Evolutionary conservation across 1,284 basidiomycete species (phyloP).

Genomic region (Ganoderma lingzhi): DNA sequence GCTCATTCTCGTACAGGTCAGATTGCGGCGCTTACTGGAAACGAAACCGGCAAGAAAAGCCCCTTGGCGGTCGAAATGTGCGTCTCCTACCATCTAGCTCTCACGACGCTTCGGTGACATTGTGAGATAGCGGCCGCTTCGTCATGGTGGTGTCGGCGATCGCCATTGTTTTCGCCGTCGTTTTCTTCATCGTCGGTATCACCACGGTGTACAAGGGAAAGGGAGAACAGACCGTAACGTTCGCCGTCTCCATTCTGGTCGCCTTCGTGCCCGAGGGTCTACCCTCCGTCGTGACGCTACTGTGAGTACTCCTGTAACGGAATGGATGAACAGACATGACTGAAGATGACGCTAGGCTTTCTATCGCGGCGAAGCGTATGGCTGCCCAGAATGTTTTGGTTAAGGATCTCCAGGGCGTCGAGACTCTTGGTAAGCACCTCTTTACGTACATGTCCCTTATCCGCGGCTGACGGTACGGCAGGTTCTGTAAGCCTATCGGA

Average conservation of each 20-base stretch:
- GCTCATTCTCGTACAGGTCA: constrained; percentile 50
- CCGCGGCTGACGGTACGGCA: not conserved
- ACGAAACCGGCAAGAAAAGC: constrained; percentile 68
- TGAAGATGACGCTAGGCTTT: constrained; percentile 47
- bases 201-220: constrained; percentile 71
- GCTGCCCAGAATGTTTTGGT: constrained; percentile 75
- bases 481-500: constrained; percentile 46
- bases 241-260: constrained; percentile 76
- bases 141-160: constrained; percentile 67
- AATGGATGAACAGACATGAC: not conserved
- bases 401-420: constrained; percentile 74
- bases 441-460: not conserved
- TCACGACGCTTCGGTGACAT: not conserved
- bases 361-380: constrained; percentile 79
- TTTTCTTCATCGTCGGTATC: constrained; percentile 73
- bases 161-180: constrained; percentile 66
- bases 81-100: constrained; percentile 29
- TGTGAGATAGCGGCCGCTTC: constrained; percentile 55
- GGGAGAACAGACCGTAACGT: constrained; percentile 66
- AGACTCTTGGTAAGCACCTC: constrained; percentile 60
- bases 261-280: constrained; percentile 77
- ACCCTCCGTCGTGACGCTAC: constrained; percentile 74
- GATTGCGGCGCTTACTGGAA: constrained; percentile 70
- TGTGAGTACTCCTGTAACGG: constrained; percentile 41
- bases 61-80: constrained; percentile 74